Conservation (phyloP, 805 yeast genomes). For the Suhomyces pyralidae region DNA sequence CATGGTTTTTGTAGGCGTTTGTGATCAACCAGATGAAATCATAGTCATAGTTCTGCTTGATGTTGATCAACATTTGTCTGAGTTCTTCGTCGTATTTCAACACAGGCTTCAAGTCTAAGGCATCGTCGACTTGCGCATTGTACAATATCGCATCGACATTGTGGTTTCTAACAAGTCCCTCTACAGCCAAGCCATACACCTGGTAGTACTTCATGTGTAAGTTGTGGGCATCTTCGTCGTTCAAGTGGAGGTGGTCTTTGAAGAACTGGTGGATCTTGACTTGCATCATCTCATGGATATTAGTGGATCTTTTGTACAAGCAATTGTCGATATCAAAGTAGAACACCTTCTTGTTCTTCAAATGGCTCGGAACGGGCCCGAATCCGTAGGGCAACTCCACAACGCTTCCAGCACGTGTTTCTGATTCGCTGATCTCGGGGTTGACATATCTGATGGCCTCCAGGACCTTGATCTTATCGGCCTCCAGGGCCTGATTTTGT, state of each 20-base stretch:
- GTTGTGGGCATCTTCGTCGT: conserved; percentile 68
- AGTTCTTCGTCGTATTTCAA: conserved; percentile 58
- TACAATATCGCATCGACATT: conserved; percentile 86
- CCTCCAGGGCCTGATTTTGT: not conserved
- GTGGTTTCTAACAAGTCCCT: conserved; percentile 72
- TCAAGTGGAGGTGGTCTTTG: conserved; percentile 56
- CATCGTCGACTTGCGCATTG: conserved; percentile 86
- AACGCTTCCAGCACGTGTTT: conserved; percentile 9
- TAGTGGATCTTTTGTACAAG: conserved; percentile 68
- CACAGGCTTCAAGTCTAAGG: conserved; percentile 80
- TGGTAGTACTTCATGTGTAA: conserved; percentile 76
- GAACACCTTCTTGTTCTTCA: conserved; percentile 42
- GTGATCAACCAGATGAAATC: conserved; percentile 88
- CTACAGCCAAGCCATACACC: conserved; percentile 88
- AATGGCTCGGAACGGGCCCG: conserved; percentile 31
- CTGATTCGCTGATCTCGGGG: conserved; percentile 20
- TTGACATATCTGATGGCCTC: conserved; percentile 17
- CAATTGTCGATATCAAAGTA: conserved; percentile 95
- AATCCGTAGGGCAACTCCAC: conserved; percentile 30
- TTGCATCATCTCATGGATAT: conserved; percentile 86
- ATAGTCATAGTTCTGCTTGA: conserved; percentile 47
- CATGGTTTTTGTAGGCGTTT: conserved; percentile 92
- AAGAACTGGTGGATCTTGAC: conserved; percentile 79
- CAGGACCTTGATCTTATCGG: not conserved
- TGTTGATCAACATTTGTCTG: conserved; percentile 48